Evolutionary conservation across 805 yeast genomes (phyloP).

Genomic region (Tetrapisispora iriomotensis): DNA sequence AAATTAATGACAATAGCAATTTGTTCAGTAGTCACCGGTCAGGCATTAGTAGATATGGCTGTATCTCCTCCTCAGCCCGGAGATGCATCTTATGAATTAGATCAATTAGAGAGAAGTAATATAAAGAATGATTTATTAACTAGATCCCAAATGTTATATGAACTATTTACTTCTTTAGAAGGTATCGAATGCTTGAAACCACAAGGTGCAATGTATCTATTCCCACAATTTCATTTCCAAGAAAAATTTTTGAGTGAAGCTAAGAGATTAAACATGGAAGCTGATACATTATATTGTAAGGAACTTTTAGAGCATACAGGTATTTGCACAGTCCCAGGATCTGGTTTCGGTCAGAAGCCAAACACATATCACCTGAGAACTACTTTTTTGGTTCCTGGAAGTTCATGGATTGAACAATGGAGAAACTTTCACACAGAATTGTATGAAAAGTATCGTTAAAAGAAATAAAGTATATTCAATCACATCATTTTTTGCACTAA

Average conservation of each 20-base stretch:
- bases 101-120: slow-evolving; percentile 48
- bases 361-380: slow-evolving; percentile 91
- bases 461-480: not conserved
- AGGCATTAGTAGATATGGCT: slow-evolving; percentile 85
- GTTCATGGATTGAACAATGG: slow-evolving; percentile 78
- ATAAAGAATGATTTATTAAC: slow-evolving; percentile 53
- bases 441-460: slow-evolving; percentile 40
- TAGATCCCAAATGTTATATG: slow-evolving; percentile 58
- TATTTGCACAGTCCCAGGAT: slow-evolving; percentile 94
- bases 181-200: slow-evolving; percentile 83
- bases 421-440: slow-evolving; percentile 67
- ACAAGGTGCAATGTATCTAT: slow-evolving; percentile 95
- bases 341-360: slow-evolving; percentile 87
- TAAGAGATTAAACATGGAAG: slow-evolving; percentile 38
- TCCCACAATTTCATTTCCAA: slow-evolving; percentile 66
- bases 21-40: slow-evolving; percentile 93
- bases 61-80: slow-evolving; percentile 82
- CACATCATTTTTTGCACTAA: not conserved
- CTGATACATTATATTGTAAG: slow-evolving; percentile 86
- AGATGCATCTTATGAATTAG: slow-evolving; percentile 61
- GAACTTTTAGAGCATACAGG: slow-evolving; percentile 79
- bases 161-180: slow-evolving; percentile 65
- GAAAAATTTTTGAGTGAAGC: slow-evolving; percentile 58
- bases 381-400: slow-evolving; percentile 92
- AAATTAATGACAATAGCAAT: slow-evolving; percentile 86